A percentile compares a stretch with the other conserved stretches of the same genome.
Conservation (phyloP, 352 stramenopile genomes). For the Hyaloperonospora brassicae region DNA sequence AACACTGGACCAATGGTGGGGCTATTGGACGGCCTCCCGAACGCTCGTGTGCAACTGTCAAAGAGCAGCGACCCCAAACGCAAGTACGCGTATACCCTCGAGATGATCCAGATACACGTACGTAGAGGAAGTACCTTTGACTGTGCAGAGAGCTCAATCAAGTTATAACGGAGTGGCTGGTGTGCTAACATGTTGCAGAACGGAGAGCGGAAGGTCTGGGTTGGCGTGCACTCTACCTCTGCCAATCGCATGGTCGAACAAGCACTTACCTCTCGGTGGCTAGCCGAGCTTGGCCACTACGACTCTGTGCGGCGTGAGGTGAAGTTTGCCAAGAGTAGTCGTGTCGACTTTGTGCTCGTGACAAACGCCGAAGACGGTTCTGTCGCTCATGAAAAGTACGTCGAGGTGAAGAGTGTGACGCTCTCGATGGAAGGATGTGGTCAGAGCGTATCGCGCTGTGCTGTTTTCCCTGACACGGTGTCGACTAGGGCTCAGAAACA, state of each 20-base stretch:
- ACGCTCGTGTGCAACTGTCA: conserved; percentile 64
- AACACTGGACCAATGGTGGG: conserved; percentile 81
- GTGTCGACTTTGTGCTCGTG: conserved; percentile 77
- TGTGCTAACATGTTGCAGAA: conserved; percentile 33
- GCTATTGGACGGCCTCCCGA: conserved; percentile 51
- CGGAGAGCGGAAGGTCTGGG: conserved; percentile 54
- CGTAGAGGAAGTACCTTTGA: conserved; percentile 3
- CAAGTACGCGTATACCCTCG: conserved; percentile 79
- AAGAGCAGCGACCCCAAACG: conserved; percentile 67
- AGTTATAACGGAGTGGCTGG: conserved; percentile 3
- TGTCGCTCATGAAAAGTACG: conserved; percentile 51
- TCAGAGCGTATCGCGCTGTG: conserved; percentile 23
- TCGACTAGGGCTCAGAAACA: conserved; percentile 72
- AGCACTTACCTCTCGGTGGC: conserved; percentile 49
- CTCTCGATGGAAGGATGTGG: conserved; percentile 25
- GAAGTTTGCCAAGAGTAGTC: conserved; percentile 72
- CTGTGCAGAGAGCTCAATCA: too few species aligned
- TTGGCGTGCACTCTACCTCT: conserved; percentile 67
- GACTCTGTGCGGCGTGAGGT: conserved; percentile 59
- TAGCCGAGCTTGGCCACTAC: conserved; percentile 53
- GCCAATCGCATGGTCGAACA: conserved; percentile 77
- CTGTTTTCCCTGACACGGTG: conserved; percentile 75
- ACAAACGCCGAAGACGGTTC: conserved; percentile 23
- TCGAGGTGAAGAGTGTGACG: conserved; percentile 83
- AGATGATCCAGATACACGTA: conserved; percentile 81